Percentiles rank a stretch among this genome's conserved stretches.
phyloP scores from a whole-genome alignment of 2,329 filamentous ascomycete genomes.

The Sclerotinia spermophila region DNA sequence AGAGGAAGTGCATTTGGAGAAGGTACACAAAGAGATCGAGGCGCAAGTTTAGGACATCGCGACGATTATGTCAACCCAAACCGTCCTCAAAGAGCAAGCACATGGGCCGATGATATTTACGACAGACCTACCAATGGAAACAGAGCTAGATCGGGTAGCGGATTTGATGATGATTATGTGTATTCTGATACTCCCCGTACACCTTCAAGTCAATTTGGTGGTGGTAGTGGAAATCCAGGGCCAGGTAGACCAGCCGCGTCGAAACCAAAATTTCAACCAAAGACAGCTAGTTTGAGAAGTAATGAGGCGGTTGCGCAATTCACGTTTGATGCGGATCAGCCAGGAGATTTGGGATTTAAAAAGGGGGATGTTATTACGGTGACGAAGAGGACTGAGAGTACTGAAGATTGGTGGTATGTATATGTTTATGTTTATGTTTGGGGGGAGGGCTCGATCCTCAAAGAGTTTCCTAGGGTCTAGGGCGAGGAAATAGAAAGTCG shows the following conservation, averaged over 20 bases:
- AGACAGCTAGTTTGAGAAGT: slow-evolving; percentile 53
- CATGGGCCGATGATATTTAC: slow-evolving; percentile 74
- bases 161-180: slow-evolving; percentile 49
- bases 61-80: slow-evolving; percentile 51
- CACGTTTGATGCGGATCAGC: slow-evolving; percentile 91
- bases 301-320: slow-evolving; percentile 90
- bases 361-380: slow-evolving; percentile 97
- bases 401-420: slow-evolving; percentile 87
- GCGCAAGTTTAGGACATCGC: slow-evolving; percentile 36
- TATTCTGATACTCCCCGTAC: slow-evolving; percentile 49
- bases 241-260: slow-evolving; percentile 80
- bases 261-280: slow-evolving; percentile 75
- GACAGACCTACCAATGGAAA: slow-evolving; percentile 49
- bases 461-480: background rate
- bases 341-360: slow-evolving; percentile 90
- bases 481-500: background rate
- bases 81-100: slow-evolving; percentile 58
- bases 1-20: slow-evolving; percentile 69
- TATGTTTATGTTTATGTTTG: slow-evolving; percentile 32
- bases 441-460: too few species aligned
- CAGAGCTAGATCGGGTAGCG: slow-evolving; percentile 35
- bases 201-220: slow-evolving; percentile 29
- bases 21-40: slow-evolving; percentile 52
- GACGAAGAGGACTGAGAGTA: slow-evolving; percentile 87
- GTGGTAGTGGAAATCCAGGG: slow-evolving; percentile 44